Evolutionary conservation across 495 filamentous ascomycete species (phyloP).

Genomic region (Penicillium coprophilum): DNA sequence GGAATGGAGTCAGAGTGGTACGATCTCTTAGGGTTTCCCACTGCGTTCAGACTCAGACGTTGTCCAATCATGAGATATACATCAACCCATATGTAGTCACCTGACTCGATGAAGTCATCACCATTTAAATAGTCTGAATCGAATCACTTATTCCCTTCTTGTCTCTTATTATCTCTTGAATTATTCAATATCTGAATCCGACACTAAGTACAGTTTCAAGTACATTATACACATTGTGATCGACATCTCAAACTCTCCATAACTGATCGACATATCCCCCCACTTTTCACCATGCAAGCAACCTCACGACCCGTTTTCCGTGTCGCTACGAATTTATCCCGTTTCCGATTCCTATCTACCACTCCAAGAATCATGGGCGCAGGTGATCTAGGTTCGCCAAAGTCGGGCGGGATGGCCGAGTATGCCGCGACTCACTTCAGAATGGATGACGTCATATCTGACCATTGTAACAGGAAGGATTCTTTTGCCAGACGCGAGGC

Average conservation of each 20-base stretch:
- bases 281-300: constrained; percentile 27
- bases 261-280: constrained; percentile 12
- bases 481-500: constrained; percentile 83
- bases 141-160: neutral
- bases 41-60: no score
- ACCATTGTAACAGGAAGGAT: constrained; percentile 54
- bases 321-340: constrained; percentile 30
- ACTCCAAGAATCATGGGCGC: constrained; percentile 56
- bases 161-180: neutral
- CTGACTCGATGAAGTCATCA: constrained; percentile 5
- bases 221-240: neutral
- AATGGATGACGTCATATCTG: constrained; percentile 28
- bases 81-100: constrained; percentile 1
- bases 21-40: neutral
- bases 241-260: neutral
- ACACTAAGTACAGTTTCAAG: neutral
- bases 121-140: neutral
- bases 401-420: constrained; percentile 46
- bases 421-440: constrained; percentile 23
- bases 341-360: constrained; percentile 56
- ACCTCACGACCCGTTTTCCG: constrained; percentile 53
- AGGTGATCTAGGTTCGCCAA: constrained; percentile 62
- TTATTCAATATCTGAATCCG: neutral
- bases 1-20: neutral
- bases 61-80: neutral